Base-by-base conservation (phyloP, 129 eudicot species). In the Helichrysum umbraculigerum region DNA sequence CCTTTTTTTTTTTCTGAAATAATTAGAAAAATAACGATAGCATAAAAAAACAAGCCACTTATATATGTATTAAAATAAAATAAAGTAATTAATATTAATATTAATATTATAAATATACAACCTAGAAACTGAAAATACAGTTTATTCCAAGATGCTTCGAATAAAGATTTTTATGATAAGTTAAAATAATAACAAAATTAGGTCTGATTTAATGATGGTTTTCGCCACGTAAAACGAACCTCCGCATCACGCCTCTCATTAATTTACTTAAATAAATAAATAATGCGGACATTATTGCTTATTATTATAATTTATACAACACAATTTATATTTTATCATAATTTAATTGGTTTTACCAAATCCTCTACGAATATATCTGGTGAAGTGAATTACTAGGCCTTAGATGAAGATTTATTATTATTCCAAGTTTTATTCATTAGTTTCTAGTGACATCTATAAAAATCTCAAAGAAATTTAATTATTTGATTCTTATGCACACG, bases 101-200 rank as follows among this genome's bases (percentile, higher is more conserved):
- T 25, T 25, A 33, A 33, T 3, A 7, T 7, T 37, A 6, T 1
- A 37, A 6, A 37, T 8, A 39, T 1, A 7, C 52, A n/a, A n/a
- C n/a, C n/a, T 44, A 44, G 16, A 44, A 44, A 11, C 1, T 37
- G 42, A 44, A 44, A 2, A 44, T 41, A 41, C 4, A 25, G 66
- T 61, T 71, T 75, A 75, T 63, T 75, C 71, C 72, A 75, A 0
- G 72, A 75, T 73, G 58, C 77, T 73, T 61, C 57, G 68, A 41
- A 61, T 69, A 56, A 52, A 29, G 25, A 51, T 16, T 8, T 25
- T 15, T 47, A 70, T 41, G 12, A 29, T 39, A 59, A 12, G 34
- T 37, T 61, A 41, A 22, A 22, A 41, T 74, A 74, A 9, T 30
- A 74, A 63, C 79, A 75, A 64, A 5, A 64, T 63, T 64, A 63